Base-by-base conservation (phyloP, 2,329 filamentous ascomycete species). In the Claviceps africana region DNA sequence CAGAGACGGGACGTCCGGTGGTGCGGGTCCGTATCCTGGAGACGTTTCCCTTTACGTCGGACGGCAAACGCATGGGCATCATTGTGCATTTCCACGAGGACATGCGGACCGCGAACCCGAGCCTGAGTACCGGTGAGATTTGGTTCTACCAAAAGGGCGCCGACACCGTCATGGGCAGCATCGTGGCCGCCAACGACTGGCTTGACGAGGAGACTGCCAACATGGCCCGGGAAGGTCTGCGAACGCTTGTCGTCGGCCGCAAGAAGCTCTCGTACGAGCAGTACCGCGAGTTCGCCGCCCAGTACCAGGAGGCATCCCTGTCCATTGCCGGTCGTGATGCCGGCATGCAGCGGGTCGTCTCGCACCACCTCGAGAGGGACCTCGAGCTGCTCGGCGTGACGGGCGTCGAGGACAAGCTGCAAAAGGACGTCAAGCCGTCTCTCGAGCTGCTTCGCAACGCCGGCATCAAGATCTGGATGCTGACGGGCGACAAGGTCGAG, bases 141-240 rank as follows among this genome's bases (percentile, higher is more conserved):
- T 96, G 91, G 86, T 98, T 98, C 70, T 97, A 91, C 64, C 90
- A 98, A 62, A 98, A 98, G 68, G 93, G 93, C 55, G 94, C 93
- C 2, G 94, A 98, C 65, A 97, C 93, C 0, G 91, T 98, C 57
- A 98, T 98, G 94, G 81, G 84, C n/a, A 78, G 84, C 3, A 97
- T 98, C 58, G 93, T 98, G 37, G 88, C 86, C 8, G 82, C 90
- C 19, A 98, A 97, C 63, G 93, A 98, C 70, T 98, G 93, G 94
- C 81, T 98, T 0, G 93, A 98, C 59, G 93, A 98, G 67, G 93
- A 98, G 67, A 97, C 93, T 0, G 88, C 88, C n/a, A 98, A 98
- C 65, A 98, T 98, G 94, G 94, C 94, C 6, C 83, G 93, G 47
- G 94, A 98, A 73, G 93, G 93, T 40, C 73, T 98, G 48, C 84